Evolutionary conservation across 2,329 filamentous ascomycete species (phyloP).

Genomic region (Dendrostoma leiphaemia): DNA sequence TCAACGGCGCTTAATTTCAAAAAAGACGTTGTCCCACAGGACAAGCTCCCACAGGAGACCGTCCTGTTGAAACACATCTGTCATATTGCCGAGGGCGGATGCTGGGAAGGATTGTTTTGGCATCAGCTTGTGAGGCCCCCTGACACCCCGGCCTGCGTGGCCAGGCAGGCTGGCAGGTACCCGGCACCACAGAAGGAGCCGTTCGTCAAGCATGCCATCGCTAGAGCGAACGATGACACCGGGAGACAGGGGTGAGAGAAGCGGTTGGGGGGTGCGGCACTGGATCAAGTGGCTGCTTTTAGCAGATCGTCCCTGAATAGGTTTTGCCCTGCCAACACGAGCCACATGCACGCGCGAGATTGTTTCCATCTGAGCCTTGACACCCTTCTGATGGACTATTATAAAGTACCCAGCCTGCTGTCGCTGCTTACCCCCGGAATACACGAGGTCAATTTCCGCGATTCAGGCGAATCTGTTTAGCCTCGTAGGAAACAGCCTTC

Average conservation of each 20-base stretch:
- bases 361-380: neutral
- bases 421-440: neutral
- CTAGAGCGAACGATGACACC: slow-evolving; percentile 1
- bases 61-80: no score
- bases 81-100: no score
- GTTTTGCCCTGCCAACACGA: neutral
- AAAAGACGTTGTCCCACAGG: no score
- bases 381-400: neutral
- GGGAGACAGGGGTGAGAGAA: neutral
- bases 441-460: slow-evolving; percentile 1
- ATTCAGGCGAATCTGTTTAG: neutral
- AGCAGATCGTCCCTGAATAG: neutral
- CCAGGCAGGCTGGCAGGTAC: no score
- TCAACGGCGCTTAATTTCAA: no score
- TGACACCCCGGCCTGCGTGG: no score
- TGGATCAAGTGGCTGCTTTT: neutral
- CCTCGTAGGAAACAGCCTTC: neutral
- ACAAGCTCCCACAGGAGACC: no score
- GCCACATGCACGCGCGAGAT: neutral
- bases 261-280: neutral
- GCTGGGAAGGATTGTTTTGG: no score
- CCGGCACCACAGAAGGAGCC: no score
- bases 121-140: no score
- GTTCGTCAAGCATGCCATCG: neutral
- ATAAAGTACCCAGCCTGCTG: neutral